Evolutionary conservation across 495 filamentous ascomycete species (phyloP).

Genomic region (Amphirosellinia nigrospora): DNA sequence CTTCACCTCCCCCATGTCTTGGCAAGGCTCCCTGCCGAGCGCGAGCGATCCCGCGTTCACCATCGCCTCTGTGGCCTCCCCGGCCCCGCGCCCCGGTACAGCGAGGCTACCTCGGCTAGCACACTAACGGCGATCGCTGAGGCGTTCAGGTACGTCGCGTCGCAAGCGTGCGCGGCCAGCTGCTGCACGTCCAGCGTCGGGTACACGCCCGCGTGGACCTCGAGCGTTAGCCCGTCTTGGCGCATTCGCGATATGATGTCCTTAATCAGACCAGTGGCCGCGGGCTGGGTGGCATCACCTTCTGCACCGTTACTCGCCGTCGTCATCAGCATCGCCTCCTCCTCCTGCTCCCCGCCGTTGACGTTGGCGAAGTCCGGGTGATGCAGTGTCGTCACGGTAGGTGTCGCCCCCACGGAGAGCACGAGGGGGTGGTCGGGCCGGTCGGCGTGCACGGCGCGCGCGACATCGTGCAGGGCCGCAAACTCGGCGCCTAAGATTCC

Average conservation of each 20-base stretch:
- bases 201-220: constrained; percentile 77
- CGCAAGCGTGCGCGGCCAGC: constrained; percentile 69
- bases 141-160: constrained; percentile 45
- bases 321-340: neutral
- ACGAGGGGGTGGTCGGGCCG: constrained; percentile 52
- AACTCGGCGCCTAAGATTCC: constrained; percentile 66
- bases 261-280: constrained; percentile 34
- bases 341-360: neutral
- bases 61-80: constrained; percentile 66
- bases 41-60: constrained; percentile 74
- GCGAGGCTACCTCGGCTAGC: constrained; percentile 71
- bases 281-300: neutral
- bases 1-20: constrained; percentile 38
- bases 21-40: constrained; percentile 77
- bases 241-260: constrained; percentile 38
- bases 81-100: constrained; percentile 65
- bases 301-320: neutral
- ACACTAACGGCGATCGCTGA: constrained; percentile 71
- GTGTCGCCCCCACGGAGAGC: constrained; percentile 81
- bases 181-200: constrained; percentile 84
- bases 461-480: constrained; percentile 57
- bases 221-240: constrained; percentile 52
- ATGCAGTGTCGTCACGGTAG: constrained; percentile 69
- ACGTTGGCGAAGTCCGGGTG: constrained; percentile 34
- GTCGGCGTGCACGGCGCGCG: constrained; percentile 42